These are phyloP conservation scores for Scutellaria baicalensis DNA, from an alignment of 257 asterid genomes.

Conservation along the genomic window DNA sequence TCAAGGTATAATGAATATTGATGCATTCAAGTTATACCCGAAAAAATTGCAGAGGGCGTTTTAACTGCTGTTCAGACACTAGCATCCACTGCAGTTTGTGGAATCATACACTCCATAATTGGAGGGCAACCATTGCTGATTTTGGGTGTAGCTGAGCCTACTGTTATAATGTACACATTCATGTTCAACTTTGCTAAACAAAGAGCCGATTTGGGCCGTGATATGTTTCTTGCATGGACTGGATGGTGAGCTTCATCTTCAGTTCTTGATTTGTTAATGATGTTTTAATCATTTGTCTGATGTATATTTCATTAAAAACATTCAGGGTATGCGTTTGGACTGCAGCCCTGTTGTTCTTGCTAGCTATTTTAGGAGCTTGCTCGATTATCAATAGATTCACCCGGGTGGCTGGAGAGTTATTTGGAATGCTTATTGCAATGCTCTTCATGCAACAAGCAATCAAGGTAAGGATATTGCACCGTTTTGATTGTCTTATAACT, in stretches of 20 bases:
- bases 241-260: slow-evolving; percentile 57
- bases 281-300: background rate
- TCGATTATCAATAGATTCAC: slow-evolving; percentile 92
- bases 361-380: slow-evolving; percentile 88
- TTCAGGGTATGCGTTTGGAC: slow-evolving; percentile 98
- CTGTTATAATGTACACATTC: slow-evolving; percentile 96
- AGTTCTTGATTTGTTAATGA: background rate
- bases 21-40: background rate
- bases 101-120: slow-evolving; percentile 80
- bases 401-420: slow-evolving; percentile 88
- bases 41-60: slow-evolving; percentile 60
- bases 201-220: slow-evolving; percentile 64
- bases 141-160: slow-evolving; percentile 94
- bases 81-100: slow-evolving; percentile 87
- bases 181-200: slow-evolving; percentile 85
- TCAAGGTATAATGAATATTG: background rate
- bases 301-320: background rate
- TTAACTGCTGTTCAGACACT: slow-evolving; percentile 88
- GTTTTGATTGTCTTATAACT: background rate
- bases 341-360: slow-evolving; percentile 61
- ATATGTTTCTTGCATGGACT: slow-evolving; percentile 85
- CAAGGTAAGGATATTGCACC: slow-evolving; percentile 29
- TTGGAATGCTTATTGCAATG: slow-evolving; percentile 96
- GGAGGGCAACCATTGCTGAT: slow-evolving; percentile 95
- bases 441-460: slow-evolving; percentile 94